Evolutionary conservation across 2,329 filamentous ascomycete genomes (phyloP).

Genomic region (Alternaria postmessia): DNA sequence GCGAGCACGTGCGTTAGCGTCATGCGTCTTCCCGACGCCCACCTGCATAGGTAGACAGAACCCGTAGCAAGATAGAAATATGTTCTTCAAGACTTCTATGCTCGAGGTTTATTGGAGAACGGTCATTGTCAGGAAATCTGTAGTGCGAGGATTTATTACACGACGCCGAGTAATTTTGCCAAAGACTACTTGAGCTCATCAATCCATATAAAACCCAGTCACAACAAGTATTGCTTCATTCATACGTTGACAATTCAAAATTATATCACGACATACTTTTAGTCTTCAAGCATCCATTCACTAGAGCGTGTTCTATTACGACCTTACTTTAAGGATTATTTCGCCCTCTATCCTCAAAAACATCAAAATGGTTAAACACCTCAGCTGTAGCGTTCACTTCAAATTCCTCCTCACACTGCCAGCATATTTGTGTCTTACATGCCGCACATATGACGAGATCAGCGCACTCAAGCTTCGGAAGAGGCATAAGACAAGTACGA

Average conservation of each 20-base stretch:
- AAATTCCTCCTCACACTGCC: neutral
- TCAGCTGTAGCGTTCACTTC: neutral
- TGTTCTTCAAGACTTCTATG: too few species aligned
- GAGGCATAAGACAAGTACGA: neutral
- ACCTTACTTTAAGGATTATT: too few species aligned
- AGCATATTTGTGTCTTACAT: neutral
- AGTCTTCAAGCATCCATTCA: too few species aligned
- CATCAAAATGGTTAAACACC: neutral
- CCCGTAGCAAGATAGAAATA: too few species aligned
- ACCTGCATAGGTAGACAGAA: neutral
- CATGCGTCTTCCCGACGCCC: neutral
- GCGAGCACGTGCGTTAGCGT: constrained; percentile 18
- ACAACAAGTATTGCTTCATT: neutral
- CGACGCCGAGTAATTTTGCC: too few species aligned
- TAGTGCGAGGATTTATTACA: neutral
- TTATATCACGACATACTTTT: too few species aligned
- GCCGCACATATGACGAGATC: neutral
- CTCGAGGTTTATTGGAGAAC: too few species aligned
- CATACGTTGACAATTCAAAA: neutral
- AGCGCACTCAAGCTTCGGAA: neutral
- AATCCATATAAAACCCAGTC: neutral
- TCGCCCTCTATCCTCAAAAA: neutral
- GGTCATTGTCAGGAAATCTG: neutral
- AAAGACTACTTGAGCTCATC: too few species aligned
- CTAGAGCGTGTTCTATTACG: too few species aligned